Evolutionary conservation across 2,329 filamentous ascomycete species (phyloP), one percentile per base, ranked within the genome.

Genomic region (Penicillium sp.): DNA sequence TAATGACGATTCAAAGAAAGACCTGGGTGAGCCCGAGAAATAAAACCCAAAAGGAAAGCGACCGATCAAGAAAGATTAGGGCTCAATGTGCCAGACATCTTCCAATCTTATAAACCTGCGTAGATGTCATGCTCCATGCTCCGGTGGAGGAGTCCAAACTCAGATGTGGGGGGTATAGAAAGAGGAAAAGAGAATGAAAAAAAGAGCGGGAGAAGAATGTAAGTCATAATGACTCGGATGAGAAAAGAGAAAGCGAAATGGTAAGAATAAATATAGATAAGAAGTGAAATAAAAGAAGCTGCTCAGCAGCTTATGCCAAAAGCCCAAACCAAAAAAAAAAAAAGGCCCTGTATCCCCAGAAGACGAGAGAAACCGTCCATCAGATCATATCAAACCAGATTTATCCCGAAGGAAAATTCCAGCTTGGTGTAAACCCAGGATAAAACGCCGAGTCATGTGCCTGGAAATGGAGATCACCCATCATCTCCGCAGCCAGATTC

Each of bases 401-500:
- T 44, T 36, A 63, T 2, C 44, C 51, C 19, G 61, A 53, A 19
- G 59, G 63, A 33, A 67, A 67, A 19, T 57, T 53, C 64, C 64
- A 68, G 17, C 62, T 60, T 3, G 62, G 59, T 2, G 63, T 63
- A 49, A 66, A 66, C 3, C 57, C 62, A 49, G 58, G 52, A 27
- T 64, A 67, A 36, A 60, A 65, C 5, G 52, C 17, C 1, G 53
- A n/a, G 17, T 68, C 70, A 17, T 65, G 62, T 7, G 65, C 23
- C 23, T 66, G 61, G 12, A 71, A 66, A 12, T 60, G 61, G 49
- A 68, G 72, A 25, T 68, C 65, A 15, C 55, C 53, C 29, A 71
- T 55, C 57, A 72, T 63, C 31, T 68, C 66, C 44, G 59, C 55
- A 10, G 70, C 55, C 31, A 73, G 43, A 17, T 53, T 60, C 13